Evolutionary conservation across 148 eudicot species (phyloP).

Genomic region (Spergularia bocconei): DNA sequence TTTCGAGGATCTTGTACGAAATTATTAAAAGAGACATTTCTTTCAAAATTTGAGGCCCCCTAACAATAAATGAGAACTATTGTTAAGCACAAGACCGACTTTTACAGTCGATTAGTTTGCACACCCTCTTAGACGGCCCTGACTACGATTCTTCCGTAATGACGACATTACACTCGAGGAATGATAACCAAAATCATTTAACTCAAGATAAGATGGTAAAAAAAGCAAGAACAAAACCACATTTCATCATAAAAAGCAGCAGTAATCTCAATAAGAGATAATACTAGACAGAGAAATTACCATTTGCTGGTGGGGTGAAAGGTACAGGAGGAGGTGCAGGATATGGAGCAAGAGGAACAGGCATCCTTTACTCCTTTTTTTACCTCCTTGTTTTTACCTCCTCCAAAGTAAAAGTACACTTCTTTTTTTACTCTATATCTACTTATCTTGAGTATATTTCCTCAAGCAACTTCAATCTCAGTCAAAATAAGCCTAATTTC

Average conservation of each 20-base stretch:
- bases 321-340: conserved; percentile 58
- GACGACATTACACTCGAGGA: too few relatives aligned
- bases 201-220: not conserved
- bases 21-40: too few relatives aligned
- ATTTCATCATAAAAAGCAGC: too few relatives aligned
- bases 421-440: conserved; percentile 8
- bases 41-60: too few relatives aligned
- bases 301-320: conserved; percentile 63
- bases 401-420: not conserved
- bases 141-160: not conserved
- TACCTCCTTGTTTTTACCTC: not conserved
- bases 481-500: conserved; percentile 14
- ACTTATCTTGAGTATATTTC: conserved; percentile 22
- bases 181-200: not conserved
- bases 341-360: conserved; percentile 91
- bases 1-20: too few relatives aligned
- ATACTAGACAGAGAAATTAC: conserved; percentile 28
- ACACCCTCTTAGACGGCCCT: too few relatives aligned
- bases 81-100: too few relatives aligned
- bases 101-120: not conserved
- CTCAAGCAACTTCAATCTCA: conserved; percentile 30
- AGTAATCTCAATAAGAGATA: not conserved
- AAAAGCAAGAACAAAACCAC: too few relatives aligned
- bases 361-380: conserved; percentile 40
- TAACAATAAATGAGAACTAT: too few relatives aligned